These are phyloP conservation scores for Flagelloscypha sp. DNA, from an alignment of 768 basidiomycete genomes.

Conservation along the genomic window DNA sequence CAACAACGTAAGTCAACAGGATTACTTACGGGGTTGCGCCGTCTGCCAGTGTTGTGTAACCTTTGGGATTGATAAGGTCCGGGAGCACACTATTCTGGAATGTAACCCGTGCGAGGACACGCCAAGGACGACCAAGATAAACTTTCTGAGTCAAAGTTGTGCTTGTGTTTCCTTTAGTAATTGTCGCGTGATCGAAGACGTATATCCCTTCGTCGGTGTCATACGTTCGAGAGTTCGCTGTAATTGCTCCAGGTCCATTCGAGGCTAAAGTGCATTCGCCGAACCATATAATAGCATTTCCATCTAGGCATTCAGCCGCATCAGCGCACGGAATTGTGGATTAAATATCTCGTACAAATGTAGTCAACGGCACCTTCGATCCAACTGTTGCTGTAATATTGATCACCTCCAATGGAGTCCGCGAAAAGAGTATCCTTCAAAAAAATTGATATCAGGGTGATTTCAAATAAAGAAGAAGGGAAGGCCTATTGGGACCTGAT, in stretches of 20 bases:
- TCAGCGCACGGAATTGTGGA: no score
- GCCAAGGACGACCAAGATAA: slow-evolving; percentile 16
- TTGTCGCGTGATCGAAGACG: slow-evolving; percentile 19
- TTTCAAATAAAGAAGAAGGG: no score
- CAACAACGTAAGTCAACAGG: neutral
- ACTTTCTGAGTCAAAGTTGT: slow-evolving; percentile 15
- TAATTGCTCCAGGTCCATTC: slow-evolving; percentile 20
- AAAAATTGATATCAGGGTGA: neutral
- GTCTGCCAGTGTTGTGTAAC: slow-evolving; percentile 19
- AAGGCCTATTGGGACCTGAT: slow-evolving; percentile 13
- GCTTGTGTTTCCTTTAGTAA: slow-evolving; percentile 10
- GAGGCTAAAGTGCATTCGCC: slow-evolving; percentile 20
- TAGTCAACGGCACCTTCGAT: slow-evolving; percentile 22
- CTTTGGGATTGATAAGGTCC: slow-evolving; percentile 16
- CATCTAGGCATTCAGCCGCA: no score
- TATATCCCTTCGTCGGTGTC: slow-evolving; percentile 17
- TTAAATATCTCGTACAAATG: no score
- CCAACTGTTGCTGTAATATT: slow-evolving; percentile 22
- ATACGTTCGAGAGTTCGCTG: slow-evolving; percentile 17
- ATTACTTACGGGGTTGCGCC: slow-evolving; percentile 18
- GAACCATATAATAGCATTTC: slow-evolving; percentile 20
- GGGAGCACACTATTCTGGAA: slow-evolving; percentile 19
- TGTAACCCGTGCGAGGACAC: slow-evolving; percentile 17
- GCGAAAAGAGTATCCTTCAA: slow-evolving; percentile 18
- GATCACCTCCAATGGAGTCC: slow-evolving; percentile 15